These are phyloP conservation scores for Boletus sp. DNA, from an alignment of 768 basidiomycete species.

Conservation along the genomic window DNA sequence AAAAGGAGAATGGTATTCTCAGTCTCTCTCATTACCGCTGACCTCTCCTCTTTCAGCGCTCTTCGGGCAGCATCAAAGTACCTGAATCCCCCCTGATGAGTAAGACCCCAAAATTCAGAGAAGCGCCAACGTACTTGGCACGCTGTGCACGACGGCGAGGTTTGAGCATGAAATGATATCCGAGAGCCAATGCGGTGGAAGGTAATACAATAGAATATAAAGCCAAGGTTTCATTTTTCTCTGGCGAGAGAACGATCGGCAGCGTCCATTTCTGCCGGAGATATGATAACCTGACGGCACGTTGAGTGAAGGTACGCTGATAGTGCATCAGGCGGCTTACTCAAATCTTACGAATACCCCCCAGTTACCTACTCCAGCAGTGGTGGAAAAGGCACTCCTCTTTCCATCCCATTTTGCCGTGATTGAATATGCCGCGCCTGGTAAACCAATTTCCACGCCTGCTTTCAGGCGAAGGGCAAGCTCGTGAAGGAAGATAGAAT, in stretches of 20 bases:
- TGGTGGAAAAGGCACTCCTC: conserved; percentile 42
- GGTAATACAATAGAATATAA: conserved; percentile 55
- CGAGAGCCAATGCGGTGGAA: conserved; percentile 48
- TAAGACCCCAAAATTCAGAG: conserved; percentile 10
- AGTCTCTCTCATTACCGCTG: conserved; percentile 59
- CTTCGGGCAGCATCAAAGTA: conserved; percentile 65
- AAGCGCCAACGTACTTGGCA: conserved; percentile 42
- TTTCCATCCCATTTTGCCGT: conserved; percentile 51
- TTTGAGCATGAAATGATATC: conserved; percentile 57
- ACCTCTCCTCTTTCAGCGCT: conserved; percentile 61
- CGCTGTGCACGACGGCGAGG: conserved; percentile 54
- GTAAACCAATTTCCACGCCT: conserved; percentile 47
- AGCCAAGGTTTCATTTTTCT: conserved; percentile 46
- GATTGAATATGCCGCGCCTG: conserved; percentile 43
- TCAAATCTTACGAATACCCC: conserved; percentile 56
- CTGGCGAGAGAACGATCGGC: conserved; percentile 56
- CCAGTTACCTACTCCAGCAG: conserved; percentile 41
- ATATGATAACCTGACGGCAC: conserved; percentile 46
- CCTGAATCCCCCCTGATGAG: conserved; percentile 38
- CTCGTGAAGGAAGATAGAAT: conserved; percentile 52
- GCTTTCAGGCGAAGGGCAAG: conserved; percentile 53
- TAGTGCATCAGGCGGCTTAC: conserved; percentile 34
- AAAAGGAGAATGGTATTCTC: conserved; percentile 63
- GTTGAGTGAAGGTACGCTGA: conserved; percentile 14
- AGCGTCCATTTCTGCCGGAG: conserved; percentile 56